Base-by-base conservation (phyloP, 129 eudicot genomes). In the Pulicaria dysenterica region DNA sequence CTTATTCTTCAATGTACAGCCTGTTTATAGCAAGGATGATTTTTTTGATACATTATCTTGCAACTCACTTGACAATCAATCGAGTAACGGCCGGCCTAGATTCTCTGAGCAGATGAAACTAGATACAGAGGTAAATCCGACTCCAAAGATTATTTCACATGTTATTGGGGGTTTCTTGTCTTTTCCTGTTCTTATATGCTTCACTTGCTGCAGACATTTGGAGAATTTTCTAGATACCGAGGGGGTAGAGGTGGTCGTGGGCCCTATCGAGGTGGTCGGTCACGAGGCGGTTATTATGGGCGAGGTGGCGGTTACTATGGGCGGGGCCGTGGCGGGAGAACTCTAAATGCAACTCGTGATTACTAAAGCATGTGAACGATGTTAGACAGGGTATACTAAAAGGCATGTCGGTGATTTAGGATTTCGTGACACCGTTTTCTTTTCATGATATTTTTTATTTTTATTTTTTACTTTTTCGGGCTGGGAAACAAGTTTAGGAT, bases 51-150 rank as follows among this genome's bases (percentile, higher is more conserved):
- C 84, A 7, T 85, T 93, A 70, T 93, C 98, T 10, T 77, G 81
- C 86, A 87, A 87, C 63, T 47, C 95, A 0, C 58, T 57, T 71
- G 87, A 79, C 44, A 80, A 84, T 53, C 87, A 81, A 42, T 78
- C 88, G 0, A 82, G 79, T 71, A 77, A 76, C 44, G 98, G 92
- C 36, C 82, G 98, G 80, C 58, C 86, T 37, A 82, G 92, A 72
- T 93, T 85, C 62, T 93, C 96, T 4, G 98, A 93, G 79, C 98
- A 93, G 78, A 82, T 81, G 87, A 93, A 93, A 82, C 75, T 93
- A 49, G 98, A 93, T 64, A 81, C 96, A 6, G 97, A 92, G 97
- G 97, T 92, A 75, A 70, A 1, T 11, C 19, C 2, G 31, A 38
- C 5, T 37, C 43, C 5, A 5, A 19, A 56, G 15, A 58, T 58